A percentile compares a stretch with the other conserved stretches of the same genome.
Evolutionary conservation across 352 stramenopile genomes (phyloP).

Genomic region (Phytophthora podocarpi): DNA sequence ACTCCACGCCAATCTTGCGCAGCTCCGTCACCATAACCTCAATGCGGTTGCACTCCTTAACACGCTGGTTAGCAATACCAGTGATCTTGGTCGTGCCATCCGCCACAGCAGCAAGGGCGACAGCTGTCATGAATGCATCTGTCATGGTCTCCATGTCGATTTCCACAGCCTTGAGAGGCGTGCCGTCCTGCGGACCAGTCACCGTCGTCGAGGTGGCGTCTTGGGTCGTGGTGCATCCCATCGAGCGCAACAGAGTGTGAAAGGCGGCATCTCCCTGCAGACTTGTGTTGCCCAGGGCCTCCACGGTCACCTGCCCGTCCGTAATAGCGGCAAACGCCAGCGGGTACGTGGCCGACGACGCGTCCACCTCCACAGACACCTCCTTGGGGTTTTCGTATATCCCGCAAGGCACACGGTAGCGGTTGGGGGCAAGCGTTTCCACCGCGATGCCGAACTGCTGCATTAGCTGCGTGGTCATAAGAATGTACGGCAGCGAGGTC

Average conservation of each 20-base stretch:
- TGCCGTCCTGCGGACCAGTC: conserved; percentile 74
- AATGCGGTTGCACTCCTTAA: conserved; percentile 99
- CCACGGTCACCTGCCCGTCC: conserved; percentile 93
- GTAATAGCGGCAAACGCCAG: conserved; percentile 97
- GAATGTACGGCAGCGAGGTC: conserved; percentile 96
- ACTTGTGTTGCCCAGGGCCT: conserved; percentile 93
- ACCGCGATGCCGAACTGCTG: conserved; percentile 95
- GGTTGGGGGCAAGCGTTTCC: conserved; percentile 85
- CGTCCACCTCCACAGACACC: conserved; percentile 94
- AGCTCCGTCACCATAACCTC: conserved; percentile 97
- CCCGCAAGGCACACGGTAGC: conserved; percentile 74
- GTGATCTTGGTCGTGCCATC: conserved; percentile 96
- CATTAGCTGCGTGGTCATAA: conserved; percentile 96
- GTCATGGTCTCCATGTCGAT: conserved; percentile 98
- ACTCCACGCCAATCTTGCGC: conserved; percentile 93
- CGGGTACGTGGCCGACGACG: conserved; percentile 96
- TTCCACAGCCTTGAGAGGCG: conserved; percentile 84
- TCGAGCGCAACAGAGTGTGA: conserved; percentile 81
- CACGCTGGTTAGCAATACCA: conserved; percentile 98
- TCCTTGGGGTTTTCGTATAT: conserved; percentile 72
- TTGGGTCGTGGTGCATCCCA: conserved; percentile 79
- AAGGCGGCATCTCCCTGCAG: conserved; percentile 97
- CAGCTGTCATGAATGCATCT: conserved; percentile 98
- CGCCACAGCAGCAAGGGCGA: conserved; percentile 94
- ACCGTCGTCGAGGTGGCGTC: conserved; percentile 73